phyloP scores from a whole-genome alignment of 345 rosid genomes.

The Excoecaria cochinchinensis region DNA sequence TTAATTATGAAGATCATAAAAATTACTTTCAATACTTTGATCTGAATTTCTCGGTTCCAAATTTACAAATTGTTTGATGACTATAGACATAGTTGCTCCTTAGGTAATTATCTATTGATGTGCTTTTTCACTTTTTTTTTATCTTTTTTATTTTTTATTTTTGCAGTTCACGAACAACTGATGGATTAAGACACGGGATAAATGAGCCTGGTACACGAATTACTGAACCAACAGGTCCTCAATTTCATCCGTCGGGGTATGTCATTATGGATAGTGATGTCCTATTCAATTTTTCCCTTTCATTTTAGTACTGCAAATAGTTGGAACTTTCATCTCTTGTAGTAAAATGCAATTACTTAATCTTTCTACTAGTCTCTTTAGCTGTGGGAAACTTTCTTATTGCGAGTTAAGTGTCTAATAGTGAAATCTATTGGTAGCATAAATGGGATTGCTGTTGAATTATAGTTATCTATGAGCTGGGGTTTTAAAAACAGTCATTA shows the following conservation, averaged over 20 bases:
- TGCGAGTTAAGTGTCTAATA: not conserved
- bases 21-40: not conserved
- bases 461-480: not conserved
- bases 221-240: slow-evolving; percentile 44
- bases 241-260: slow-evolving; percentile 62
- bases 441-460: not conserved
- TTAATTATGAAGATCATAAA: no score
- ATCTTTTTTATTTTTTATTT: not conserved
- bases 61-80: no score
- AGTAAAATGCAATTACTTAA: not conserved
- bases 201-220: slow-evolving; percentile 24
- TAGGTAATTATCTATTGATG: not conserved
- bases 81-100: not conserved
- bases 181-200: slow-evolving; percentile 28
- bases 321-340: not conserved
- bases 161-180: slow-evolving; percentile 44
- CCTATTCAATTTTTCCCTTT: not conserved
- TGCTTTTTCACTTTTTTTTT: not conserved
- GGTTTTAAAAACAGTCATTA: not conserved
- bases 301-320: not conserved
- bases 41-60: no score
- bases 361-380: not conserved
- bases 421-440: not conserved
- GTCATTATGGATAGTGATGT: not conserved
- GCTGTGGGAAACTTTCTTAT: not conserved